Conservation (phyloP, 352 stramenopile species). For the Globisporangium emineosum region DNA sequence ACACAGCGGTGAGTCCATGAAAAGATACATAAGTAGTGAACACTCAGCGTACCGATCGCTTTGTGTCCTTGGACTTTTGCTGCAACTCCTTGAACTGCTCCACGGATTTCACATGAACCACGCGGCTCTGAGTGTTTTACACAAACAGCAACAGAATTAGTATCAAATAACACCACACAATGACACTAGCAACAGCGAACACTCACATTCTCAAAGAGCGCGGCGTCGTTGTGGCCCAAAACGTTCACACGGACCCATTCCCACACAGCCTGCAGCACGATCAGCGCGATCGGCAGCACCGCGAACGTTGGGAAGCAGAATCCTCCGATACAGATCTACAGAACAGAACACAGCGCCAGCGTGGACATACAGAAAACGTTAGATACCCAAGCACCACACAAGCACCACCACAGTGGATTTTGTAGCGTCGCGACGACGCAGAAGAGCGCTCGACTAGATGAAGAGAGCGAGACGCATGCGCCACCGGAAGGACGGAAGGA, state of each 20-base stretch:
- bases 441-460: background rate
- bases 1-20: background rate
- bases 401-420: background rate
- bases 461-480: slow-evolving; percentile 1
- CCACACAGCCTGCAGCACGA: slow-evolving; percentile 69
- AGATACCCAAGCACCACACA: background rate
- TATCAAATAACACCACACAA: background rate
- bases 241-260: slow-evolving; percentile 67
- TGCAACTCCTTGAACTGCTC: slow-evolving; percentile 76
- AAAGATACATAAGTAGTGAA: background rate
- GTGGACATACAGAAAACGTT: background rate
- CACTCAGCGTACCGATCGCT: slow-evolving; percentile 49
- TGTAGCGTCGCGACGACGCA: background rate
- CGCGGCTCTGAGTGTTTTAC: slow-evolving; percentile 43
- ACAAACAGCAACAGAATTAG: background rate
- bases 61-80: slow-evolving; percentile 63
- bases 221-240: slow-evolving; percentile 47
- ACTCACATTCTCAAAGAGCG: slow-evolving; percentile 46
- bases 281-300: slow-evolving; percentile 64
- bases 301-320: slow-evolving; percentile 79
- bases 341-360: background rate
- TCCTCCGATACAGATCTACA: slow-evolving; percentile 77
- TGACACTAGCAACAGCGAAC: background rate
- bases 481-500: too few species aligned
- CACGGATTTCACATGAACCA: slow-evolving; percentile 65